Evolutionary conservation across 2,329 filamentous ascomycete genomes (phyloP), one percentile per base, ranked within the genome.

Genomic region (Trichoderma atroviride): DNA sequence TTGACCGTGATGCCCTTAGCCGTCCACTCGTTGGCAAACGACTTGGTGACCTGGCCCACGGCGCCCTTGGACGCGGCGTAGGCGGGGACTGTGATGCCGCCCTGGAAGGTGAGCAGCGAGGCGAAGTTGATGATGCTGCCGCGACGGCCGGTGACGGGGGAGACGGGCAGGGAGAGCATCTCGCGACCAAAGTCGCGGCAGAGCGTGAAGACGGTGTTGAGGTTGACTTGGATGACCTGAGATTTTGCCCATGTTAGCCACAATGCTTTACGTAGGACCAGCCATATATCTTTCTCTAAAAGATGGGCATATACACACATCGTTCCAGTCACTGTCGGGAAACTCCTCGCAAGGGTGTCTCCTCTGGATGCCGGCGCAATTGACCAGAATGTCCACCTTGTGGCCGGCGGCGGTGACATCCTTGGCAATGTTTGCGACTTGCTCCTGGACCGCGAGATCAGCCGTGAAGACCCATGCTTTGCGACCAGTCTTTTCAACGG

Each of bases 41-140:
- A 90, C 82, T 96, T 96, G 63, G 93, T 96, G 70, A 96, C 80
- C 81, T 97, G 93, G 6, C 88, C 91, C 0, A 97, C 89, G 10
- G 92, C 94, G 56, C 93, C 94, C 81, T 97, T 97, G 71, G 88
- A 89, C 0, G 93, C 92, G 0, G 94, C 91, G 77, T 97, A 97
- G 1, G 94, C 94, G 0, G 93, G 93, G 1, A 97, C 92, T 0
- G 91, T 97, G 73, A 97, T 85, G 0, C 94, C 94, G 67, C 94
- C 94, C 78, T 97, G 92, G 84, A 95, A 95, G 58, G 88, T 89
- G 47, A 97, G 86, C 52, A 97, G 86, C 14, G 88, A 92, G 13
- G 90, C 93, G 68, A 96, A 89, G 81, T 97, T 97, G 83, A 97
- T 91, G 81, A 97, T 91, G 76, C 85, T 86, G 29, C 92, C 92